Evolutionary conservation across 139 green algal species (phyloP), one percentile per base, ranked within the genome.

Genomic region (Desmodesmus armatus): DNA sequence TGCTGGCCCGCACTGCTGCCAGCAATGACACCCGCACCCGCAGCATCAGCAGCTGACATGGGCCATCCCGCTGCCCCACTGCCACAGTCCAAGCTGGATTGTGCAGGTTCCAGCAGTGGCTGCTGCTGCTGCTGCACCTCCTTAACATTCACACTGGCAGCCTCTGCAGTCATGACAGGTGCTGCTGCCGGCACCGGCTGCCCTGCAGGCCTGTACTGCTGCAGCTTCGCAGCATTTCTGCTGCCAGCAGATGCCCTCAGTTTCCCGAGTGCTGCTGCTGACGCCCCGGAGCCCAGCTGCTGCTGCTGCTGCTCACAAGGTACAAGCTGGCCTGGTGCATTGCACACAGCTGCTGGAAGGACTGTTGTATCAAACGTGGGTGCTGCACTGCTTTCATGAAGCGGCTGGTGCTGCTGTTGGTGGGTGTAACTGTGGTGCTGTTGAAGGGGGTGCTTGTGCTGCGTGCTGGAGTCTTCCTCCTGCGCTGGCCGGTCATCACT

Each of bases 141-240:
- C 63, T 69, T 27, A 31, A 31, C 5, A 25, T 33, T 69, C n/a
- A n/a, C n/a, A n/a, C n/a, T n/a, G n/a, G n/a, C n/a, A n/a, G n/a
- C 60, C 25, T 31, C 35, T 31, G 25, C 35, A 29, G 35, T 11
- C 35, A 55, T 69, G 21, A 13, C 35, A 25, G 31, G 35, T 51
- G 9, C 73, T 66, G 35, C 47, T 69, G 73, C n/a, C n/a, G n/a
- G n/a, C 47, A 67, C 47, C 73, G 47, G 66, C 19, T 1, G 43
- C 73, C 47, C 47, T 29, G 17, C 55, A 31, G 47, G 19, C 53
- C 47, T 33, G 49, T 51, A 80, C 25, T 82, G 76, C 76, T 82
- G 76, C 76, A 82, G 76, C 55, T 82, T 35, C 76, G 41, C 17
- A 17, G n/a, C 53, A 11, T 82, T 53, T 11, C 76, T 21, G 37